phyloP scores from a whole-genome alignment of 2,329 filamentous ascomycete species.

The Ceratocystis harringtonii region DNA sequence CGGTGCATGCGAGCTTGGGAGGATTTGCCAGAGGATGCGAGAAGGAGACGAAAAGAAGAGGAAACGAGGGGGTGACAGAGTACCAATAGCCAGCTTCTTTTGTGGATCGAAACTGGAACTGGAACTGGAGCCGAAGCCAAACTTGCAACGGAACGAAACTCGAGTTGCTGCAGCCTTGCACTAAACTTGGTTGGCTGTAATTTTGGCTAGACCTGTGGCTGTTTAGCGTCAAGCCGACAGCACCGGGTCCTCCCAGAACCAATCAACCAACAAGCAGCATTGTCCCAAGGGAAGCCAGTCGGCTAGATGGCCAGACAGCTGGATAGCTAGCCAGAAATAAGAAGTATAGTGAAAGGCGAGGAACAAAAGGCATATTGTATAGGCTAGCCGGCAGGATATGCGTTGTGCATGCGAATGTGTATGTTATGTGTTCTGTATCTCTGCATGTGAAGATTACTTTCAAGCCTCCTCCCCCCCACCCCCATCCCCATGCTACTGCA shows the following conservation, averaged over 20 bases:
- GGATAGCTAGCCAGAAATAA: too few species aligned
- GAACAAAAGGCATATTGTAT: background rate
- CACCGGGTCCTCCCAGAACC: background rate
- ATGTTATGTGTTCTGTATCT: background rate
- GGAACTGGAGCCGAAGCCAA: background rate
- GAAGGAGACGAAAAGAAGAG: background rate
- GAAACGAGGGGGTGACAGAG: background rate
- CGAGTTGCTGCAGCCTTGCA: background rate
- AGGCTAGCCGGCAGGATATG: background rate
- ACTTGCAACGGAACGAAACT: background rate
- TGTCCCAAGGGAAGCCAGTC: too few species aligned
- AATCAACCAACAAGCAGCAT: background rate
- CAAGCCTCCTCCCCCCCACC: too few species aligned
- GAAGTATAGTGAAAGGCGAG: background rate
- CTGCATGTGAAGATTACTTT: too few species aligned
- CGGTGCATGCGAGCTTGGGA: background rate
- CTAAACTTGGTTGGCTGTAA: background rate
- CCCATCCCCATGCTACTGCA: too few species aligned
- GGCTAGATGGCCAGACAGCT: too few species aligned
- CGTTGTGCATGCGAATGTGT: background rate
- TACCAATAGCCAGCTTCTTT: background rate
- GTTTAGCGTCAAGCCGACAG: background rate
- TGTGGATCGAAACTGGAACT: background rate
- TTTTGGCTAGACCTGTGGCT: background rate
- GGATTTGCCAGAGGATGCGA: background rate